Evolutionary conservation across 768 basidiomycete genomes (phyloP).

Genomic region (Lactarius akahatsu): DNA sequence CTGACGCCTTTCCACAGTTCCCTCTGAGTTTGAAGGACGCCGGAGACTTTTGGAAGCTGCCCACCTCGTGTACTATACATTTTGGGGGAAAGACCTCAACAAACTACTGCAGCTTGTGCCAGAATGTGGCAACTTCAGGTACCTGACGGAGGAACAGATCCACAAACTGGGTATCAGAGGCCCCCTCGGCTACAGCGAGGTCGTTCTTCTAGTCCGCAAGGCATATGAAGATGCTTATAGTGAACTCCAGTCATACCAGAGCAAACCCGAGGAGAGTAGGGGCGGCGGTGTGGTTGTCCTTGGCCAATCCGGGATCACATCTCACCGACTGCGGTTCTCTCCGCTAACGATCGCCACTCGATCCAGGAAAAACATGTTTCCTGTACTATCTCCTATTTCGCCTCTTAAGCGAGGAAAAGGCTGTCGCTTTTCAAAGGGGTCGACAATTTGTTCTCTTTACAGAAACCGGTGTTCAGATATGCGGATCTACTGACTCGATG

Average conservation of each 20-base stretch:
- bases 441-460: too few species aligned
- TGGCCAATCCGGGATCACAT: not conserved
- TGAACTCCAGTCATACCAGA: too few species aligned
- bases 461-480: too few species aligned
- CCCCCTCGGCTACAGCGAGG: too few species aligned
- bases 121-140: not conserved
- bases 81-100: not conserved
- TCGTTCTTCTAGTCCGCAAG: too few species aligned
- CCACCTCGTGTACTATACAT: not conserved
- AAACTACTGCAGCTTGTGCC: not conserved
- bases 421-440: not conserved
- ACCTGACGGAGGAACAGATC: not conserved
- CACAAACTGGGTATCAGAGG: not conserved
- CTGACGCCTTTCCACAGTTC: not conserved
- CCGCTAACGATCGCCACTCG: not conserved
- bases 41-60: not conserved
- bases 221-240: too few species aligned
- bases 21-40: not conserved
- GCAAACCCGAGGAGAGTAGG: too few species aligned
- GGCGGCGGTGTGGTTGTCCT: too few species aligned
- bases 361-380: not conserved
- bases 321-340: not conserved
- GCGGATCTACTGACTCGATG: too few species aligned
- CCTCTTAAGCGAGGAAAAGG: not conserved
- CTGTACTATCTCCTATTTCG: not conserved